Evolutionary conservation across 2,329 filamentous ascomycete genomes (phyloP).

Genomic region (Trichoderma koningii): DNA sequence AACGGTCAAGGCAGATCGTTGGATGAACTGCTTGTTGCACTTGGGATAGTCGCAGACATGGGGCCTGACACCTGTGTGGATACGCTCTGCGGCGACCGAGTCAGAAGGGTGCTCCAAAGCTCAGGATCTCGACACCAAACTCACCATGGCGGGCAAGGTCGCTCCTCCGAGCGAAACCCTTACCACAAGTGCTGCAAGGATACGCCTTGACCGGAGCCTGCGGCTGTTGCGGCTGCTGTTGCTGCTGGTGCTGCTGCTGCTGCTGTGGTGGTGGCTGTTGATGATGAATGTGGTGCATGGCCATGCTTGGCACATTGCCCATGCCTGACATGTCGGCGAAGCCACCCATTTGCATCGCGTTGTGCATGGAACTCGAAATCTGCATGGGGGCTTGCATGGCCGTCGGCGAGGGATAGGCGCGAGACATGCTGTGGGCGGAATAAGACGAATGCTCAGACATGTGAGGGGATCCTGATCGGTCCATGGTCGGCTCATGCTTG

Average conservation of each 20-base stretch:
- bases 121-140: not conserved
- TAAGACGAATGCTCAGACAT: slow-evolving; percentile 62
- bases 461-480: slow-evolving; percentile 60
- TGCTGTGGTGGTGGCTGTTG: slow-evolving; percentile 34
- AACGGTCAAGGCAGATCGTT: slow-evolving; percentile 91
- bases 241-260: slow-evolving; percentile 31
- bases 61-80: slow-evolving; percentile 87
- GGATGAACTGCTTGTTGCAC: slow-evolving; percentile 96
- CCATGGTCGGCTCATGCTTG: slow-evolving; percentile 47
- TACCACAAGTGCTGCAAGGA: slow-evolving; percentile 84
- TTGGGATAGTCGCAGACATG: slow-evolving; percentile 88
- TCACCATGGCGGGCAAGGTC: slow-evolving; percentile 91
- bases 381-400: slow-evolving; percentile 55
- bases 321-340: slow-evolving; percentile 44
- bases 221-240: slow-evolving; percentile 27
- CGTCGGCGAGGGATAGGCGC: slow-evolving; percentile 56
- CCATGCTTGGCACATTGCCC: slow-evolving; percentile 42
- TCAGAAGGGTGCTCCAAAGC: not conserved
- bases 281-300: slow-evolving; percentile 42
- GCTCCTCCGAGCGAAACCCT: slow-evolving; percentile 89
- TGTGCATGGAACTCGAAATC: slow-evolving; percentile 47
- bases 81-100: slow-evolving; percentile 71
- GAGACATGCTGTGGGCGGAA: slow-evolving; percentile 52
- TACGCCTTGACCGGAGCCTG: slow-evolving; percentile 65
- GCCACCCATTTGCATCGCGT: slow-evolving; percentile 45